Conservation (phyloP, 257 asterid genomes). For the Capsicum chinense region DNA sequence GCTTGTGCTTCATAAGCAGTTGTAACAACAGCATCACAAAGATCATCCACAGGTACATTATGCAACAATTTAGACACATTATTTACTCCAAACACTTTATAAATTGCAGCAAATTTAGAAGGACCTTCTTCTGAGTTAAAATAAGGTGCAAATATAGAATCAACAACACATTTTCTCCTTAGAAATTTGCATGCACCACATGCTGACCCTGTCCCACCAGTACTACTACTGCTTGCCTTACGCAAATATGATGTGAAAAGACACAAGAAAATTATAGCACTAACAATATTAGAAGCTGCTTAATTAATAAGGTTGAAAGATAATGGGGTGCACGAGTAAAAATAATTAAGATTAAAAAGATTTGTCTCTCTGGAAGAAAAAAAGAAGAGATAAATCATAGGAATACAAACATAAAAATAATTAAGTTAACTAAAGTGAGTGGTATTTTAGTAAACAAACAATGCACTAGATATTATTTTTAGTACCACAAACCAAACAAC, state of each 20-base stretch:
- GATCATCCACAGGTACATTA: slow-evolving; percentile 69
- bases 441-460: too few relatives aligned
- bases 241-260: neutral
- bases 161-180: slow-evolving; percentile 76
- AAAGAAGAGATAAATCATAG: too few relatives aligned
- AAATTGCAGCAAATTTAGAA: slow-evolving; percentile 88
- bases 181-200: slow-evolving; percentile 98
- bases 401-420: too few relatives aligned
- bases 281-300: neutral
- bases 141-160: slow-evolving; percentile 83
- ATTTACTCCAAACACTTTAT: slow-evolving; percentile 94
- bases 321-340: slow-evolving; percentile 23
- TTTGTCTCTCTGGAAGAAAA: too few relatives aligned
- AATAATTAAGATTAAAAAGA: too few relatives aligned
- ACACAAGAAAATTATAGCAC: neutral
- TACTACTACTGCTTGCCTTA: slow-evolving; percentile 39
- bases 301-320: neutral
- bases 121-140: slow-evolving; percentile 86
- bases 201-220: slow-evolving; percentile 63
- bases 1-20: slow-evolving; percentile 94
- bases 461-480: too few relatives aligned
- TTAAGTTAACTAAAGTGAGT: too few relatives aligned
- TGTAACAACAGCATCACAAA: slow-evolving; percentile 81
- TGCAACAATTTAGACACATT: slow-evolving; percentile 75
- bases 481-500: too few relatives aligned